Conservation (phyloP, 2,329 filamentous ascomycete genomes). For the Fusarium verrucosum region DNA sequence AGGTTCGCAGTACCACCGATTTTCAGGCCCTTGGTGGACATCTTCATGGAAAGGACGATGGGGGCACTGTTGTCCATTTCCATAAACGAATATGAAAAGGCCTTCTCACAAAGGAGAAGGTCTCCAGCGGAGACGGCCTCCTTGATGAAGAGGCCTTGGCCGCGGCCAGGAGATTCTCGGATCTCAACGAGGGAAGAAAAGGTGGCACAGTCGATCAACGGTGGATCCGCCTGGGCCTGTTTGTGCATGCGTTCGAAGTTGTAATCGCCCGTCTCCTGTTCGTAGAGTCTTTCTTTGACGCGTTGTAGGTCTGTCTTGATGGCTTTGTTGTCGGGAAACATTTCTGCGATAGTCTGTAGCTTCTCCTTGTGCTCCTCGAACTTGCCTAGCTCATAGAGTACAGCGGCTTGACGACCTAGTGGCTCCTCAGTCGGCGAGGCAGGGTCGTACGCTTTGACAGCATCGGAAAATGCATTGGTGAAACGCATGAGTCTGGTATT, state of each 20-base stretch:
- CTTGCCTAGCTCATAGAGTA: slow-evolving; percentile 55
- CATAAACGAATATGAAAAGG: slow-evolving; percentile 55
- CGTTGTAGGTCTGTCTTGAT: slow-evolving; percentile 46
- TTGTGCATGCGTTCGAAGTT: slow-evolving; percentile 50
- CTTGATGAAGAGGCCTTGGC: slow-evolving; percentile 62
- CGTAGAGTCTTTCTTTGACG: slow-evolving; percentile 46
- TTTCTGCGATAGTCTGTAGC: slow-evolving; percentile 46
- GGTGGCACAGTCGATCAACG: slow-evolving; percentile 58
- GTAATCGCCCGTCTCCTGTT: slow-evolving; percentile 54
- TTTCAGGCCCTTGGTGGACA: slow-evolving; percentile 43
- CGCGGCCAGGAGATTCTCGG: slow-evolving; percentile 51
- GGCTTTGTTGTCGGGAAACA: slow-evolving; percentile 48
- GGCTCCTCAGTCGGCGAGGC: slow-evolving; percentile 52
- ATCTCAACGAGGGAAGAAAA: slow-evolving; percentile 56
- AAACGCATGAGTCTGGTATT: slow-evolving; percentile 46
- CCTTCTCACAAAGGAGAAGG: slow-evolving; percentile 65
- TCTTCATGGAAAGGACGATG: slow-evolving; percentile 49
- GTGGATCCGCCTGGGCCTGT: slow-evolving; percentile 50
- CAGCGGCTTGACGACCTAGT: slow-evolving; percentile 56
- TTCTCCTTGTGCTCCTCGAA: slow-evolving; percentile 51
- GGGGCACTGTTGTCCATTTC: neutral
- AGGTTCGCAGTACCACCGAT: slow-evolving; percentile 55
- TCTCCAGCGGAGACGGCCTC: slow-evolving; percentile 58
- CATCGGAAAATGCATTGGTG: slow-evolving; percentile 47
- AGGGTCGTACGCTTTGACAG: slow-evolving; percentile 19